Percentiles rank a stretch among this genome's conserved stretches.
These are phyloP conservation scores for Citrus reticulata DNA, from an alignment of 345 rosid genomes.

Conservation along the genomic window DNA sequence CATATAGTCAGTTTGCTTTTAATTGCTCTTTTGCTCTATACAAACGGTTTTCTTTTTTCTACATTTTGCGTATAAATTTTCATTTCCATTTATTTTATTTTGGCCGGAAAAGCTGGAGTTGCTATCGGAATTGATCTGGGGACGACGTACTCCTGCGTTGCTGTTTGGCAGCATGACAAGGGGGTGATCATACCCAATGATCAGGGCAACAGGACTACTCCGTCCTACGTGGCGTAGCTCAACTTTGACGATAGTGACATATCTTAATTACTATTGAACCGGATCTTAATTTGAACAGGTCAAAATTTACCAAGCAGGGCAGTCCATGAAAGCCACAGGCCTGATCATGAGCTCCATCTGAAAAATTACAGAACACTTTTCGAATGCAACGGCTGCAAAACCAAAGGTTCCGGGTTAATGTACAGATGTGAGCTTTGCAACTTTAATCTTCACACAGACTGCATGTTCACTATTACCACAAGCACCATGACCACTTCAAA, in stretches of 20 bases:
- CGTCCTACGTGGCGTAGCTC: constrained; percentile 10
- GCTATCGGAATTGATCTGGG: constrained; percentile 58
- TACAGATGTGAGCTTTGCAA: background rate
- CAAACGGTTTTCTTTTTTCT: too few relatives aligned
- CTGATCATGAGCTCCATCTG: background rate
- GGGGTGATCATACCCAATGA: constrained; percentile 53
- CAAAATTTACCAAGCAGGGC: background rate
- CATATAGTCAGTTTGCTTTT: too few relatives aligned
- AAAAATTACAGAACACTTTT: background rate
- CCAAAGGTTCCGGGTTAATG: background rate
- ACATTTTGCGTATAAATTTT: background rate
- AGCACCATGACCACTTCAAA: background rate
- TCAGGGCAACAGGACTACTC: constrained; percentile 48
- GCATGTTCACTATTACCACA: background rate
- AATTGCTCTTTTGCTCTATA: too few relatives aligned
- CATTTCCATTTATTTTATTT: background rate
- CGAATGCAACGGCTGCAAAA: background rate
- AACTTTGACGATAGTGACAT: too few relatives aligned
- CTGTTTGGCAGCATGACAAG: constrained; percentile 48
- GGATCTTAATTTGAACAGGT: too few relatives aligned
- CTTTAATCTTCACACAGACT: background rate
- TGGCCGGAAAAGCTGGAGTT: constrained; percentile 47
- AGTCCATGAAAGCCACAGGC: background rate
- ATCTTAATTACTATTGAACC: too few relatives aligned
- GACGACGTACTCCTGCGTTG: constrained; percentile 49